These are phyloP conservation scores for Corylus heterophylla DNA, from an alignment of 306 rosid species.

Conservation along the genomic window DNA sequence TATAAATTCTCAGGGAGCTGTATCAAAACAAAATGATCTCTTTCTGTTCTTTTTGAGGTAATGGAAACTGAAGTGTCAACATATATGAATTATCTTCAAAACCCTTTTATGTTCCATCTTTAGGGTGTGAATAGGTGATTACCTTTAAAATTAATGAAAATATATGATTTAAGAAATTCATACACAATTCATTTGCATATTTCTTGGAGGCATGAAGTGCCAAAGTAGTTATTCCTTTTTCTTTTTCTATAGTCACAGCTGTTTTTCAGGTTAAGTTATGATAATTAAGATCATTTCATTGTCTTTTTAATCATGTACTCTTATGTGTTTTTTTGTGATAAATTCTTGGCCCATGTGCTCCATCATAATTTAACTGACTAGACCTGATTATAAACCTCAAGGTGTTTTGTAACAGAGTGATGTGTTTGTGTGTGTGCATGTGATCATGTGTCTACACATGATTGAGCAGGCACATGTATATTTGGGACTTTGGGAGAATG, in stretches of 20 bases:
- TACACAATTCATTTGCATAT: not conserved
- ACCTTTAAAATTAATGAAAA: not conserved
- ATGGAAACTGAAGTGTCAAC: not conserved
- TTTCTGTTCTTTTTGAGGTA: constrained; percentile 5
- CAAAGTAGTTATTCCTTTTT: not conserved
- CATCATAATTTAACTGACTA: not conserved
- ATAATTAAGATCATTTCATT: not conserved
- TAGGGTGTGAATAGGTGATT: not conserved
- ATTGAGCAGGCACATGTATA: not conserved
- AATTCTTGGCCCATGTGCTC: constrained; percentile 12
- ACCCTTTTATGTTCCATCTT: not conserved
- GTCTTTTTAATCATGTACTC: not conserved
- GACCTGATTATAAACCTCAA: constrained; percentile 7
- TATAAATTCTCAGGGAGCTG: constrained; percentile 15
- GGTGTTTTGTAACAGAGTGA: not conserved
- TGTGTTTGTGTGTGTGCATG: not conserved
- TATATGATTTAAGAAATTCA: not conserved
- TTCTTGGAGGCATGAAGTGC: not conserved
- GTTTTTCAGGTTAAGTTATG: not conserved
- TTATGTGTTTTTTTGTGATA: not conserved
- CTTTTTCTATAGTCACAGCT: not conserved
- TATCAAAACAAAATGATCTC: constrained; percentile 15
- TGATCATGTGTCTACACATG: not conserved
- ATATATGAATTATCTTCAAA: constrained; percentile 18
- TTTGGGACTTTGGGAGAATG: not conserved